Conservation (phyloP, 2,329 filamentous ascomycete species). For the Cadophora luteo-olivacea region DNA sequence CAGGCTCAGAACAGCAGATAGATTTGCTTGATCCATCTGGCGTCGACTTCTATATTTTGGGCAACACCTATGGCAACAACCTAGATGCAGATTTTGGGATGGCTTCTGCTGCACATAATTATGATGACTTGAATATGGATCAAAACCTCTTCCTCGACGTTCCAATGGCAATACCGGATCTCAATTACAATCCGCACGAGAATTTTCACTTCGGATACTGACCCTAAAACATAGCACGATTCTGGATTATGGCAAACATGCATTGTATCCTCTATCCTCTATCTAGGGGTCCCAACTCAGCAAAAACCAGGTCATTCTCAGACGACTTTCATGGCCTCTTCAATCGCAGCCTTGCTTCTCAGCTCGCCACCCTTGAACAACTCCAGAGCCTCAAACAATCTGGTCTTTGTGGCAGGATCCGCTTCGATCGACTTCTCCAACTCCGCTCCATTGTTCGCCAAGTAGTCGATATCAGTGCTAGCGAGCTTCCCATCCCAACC, state of each 20-base stretch:
- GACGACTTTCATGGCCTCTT: slow-evolving; percentile 22
- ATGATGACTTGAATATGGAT: slow-evolving; percentile 10
- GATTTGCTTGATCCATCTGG: neutral
- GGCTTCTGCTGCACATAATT: neutral
- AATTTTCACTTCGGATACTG: neutral
- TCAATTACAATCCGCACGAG: neutral
- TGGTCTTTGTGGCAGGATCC: slow-evolving; percentile 18
- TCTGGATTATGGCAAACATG: neutral
- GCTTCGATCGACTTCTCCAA: slow-evolving; percentile 24
- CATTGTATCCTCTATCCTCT: neutral
- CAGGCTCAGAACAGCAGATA: neutral
- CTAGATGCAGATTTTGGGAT: neutral
- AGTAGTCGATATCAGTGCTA: slow-evolving; percentile 24
- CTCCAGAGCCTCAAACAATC: slow-evolving; percentile 23
- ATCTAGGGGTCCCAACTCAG: neutral
- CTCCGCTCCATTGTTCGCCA: slow-evolving; percentile 22
- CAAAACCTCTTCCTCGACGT: slow-evolving; percentile 6
- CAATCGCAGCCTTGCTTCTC: slow-evolving; percentile 23
- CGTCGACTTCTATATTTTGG: neutral
- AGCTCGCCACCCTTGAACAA: slow-evolving; percentile 25
- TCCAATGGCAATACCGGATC: neutral
- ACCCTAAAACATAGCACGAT: neutral
- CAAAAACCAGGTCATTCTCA: neutral
- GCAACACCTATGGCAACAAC: neutral
- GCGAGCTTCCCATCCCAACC: slow-evolving; percentile 24